phyloP scores from a whole-genome alignment of 1,139 yeast species.

The Geotrichum reessii region DNA sequence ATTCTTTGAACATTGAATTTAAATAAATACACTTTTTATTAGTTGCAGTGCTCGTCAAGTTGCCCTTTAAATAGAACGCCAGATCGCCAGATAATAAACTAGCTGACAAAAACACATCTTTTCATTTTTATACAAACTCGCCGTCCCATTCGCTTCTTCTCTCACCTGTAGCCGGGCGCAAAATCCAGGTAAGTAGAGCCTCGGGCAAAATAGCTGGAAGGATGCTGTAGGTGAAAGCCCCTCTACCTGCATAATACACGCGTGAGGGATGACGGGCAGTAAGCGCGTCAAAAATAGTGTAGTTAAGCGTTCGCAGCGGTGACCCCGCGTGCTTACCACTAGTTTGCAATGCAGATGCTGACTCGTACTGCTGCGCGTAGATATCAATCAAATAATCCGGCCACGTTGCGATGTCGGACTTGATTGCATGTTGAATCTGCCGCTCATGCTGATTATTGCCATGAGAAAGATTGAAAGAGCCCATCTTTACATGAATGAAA shows the following conservation, averaged over 20 bases:
- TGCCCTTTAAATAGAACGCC: no score
- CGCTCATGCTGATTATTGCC: constrained; percentile 29
- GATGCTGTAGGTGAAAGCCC: constrained; percentile 35
- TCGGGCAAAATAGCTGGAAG: constrained; percentile 36
- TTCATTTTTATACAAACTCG: background rate
- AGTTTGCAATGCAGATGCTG: constrained; percentile 33
- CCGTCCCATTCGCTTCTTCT: background rate
- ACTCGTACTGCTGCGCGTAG: constrained; percentile 36
- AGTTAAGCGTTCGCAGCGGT: constrained; percentile 32
- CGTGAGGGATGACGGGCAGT: constrained; percentile 31
- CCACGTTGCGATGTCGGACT: constrained; percentile 41
- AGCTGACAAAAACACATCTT: background rate
- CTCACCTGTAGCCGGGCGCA: constrained; percentile 24
- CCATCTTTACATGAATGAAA: constrained; percentile 35
- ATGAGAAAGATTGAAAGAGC: constrained; percentile 38
- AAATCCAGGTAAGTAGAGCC: constrained; percentile 33
- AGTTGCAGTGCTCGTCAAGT: no score
- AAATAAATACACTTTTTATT: no score
- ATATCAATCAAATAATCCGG: constrained; percentile 36
- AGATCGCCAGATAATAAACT: no score
- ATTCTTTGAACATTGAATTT: no score
- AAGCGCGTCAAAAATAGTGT: constrained; percentile 36
- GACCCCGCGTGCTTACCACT: constrained; percentile 32
- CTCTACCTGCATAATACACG: constrained; percentile 39
- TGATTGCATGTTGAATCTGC: constrained; percentile 32